Percentiles rank a stretch among this genome's conserved stretches.
Conservation (phyloP, 129 eudicot genomes). For the Calendula officinalis region DNA sequence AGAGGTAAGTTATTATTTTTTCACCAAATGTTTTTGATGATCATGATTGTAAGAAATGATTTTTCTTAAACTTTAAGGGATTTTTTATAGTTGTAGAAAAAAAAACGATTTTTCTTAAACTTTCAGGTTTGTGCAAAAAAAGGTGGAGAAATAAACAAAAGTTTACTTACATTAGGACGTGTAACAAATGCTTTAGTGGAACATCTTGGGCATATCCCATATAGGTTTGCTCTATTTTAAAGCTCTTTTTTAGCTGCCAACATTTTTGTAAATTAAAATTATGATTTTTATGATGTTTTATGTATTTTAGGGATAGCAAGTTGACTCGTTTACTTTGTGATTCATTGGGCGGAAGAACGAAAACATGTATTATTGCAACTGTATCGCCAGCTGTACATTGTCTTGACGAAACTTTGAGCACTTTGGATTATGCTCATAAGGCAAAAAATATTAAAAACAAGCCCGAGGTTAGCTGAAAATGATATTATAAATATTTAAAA, state of each 20-base stretch:
- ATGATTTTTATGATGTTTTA: not conserved
- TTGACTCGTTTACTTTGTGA: slow-evolving; percentile 94
- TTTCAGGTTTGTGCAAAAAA: slow-evolving; percentile 94
- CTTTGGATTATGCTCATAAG: slow-evolving; percentile 94
- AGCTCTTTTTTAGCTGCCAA: not conserved
- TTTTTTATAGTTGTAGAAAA: not conserved
- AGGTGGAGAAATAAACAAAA: slow-evolving; percentile 96
- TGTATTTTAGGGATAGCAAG: slow-evolving; percentile 79
- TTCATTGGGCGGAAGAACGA: slow-evolving; percentile 97
- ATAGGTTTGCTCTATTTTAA: slow-evolving; percentile 50
- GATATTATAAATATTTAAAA: too few species aligned
- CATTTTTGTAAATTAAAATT: not conserved
- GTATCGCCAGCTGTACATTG: slow-evolving; percentile 98
- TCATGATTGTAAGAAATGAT: too few species aligned
- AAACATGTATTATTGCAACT: slow-evolving; percentile 96
- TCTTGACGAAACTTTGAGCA: slow-evolving; percentile 97
- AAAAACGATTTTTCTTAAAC: not conserved
- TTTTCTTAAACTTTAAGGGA: not conserved
- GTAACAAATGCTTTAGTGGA: slow-evolving; percentile 96
- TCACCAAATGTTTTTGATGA: too few species aligned
- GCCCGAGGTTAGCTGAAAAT: too few species aligned
- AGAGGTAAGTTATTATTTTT: too few species aligned
- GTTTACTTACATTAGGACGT: slow-evolving; percentile 90
- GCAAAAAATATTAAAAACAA: slow-evolving; percentile 86
- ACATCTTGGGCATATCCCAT: slow-evolving; percentile 93